Conservation (phyloP, 176 grass and related monocot species). For the Canna indica region DNA sequence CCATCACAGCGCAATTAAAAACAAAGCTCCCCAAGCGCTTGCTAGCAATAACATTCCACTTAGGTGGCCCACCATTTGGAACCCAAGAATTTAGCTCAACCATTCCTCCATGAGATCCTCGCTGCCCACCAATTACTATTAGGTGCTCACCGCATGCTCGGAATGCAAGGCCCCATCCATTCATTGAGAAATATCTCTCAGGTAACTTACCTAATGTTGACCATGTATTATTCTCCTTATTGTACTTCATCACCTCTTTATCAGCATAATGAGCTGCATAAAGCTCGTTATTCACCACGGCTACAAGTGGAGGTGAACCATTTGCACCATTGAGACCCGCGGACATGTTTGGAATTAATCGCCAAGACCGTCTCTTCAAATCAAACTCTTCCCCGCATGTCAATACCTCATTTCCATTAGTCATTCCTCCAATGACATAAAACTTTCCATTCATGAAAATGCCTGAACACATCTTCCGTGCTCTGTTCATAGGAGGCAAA, state of each 20-base stretch:
- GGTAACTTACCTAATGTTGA: conserved; percentile 71
- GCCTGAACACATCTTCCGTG: conserved; percentile 84
- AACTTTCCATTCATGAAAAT: conserved; percentile 94
- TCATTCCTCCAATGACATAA: conserved; percentile 75
- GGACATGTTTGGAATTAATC: conserved; percentile 81
- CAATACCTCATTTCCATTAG: conserved; percentile 48
- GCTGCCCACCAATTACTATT: conserved; percentile 81
- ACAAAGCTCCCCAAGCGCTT: conserved; percentile 72
- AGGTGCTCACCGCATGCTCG: conserved; percentile 77
- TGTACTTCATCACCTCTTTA: conserved; percentile 75
- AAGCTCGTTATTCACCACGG: conserved; percentile 83
- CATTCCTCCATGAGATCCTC: conserved; percentile 56
- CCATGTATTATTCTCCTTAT: conserved; percentile 76
- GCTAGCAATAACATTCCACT: conserved; percentile 69
- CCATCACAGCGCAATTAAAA: conserved; percentile 96
- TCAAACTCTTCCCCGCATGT: conserved; percentile 88
- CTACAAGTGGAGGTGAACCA: conserved; percentile 78
- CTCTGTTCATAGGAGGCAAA: conserved; percentile 67
- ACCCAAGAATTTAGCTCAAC: conserved; percentile 91
- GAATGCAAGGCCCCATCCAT: conserved; percentile 97
- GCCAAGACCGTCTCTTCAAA: conserved; percentile 55
- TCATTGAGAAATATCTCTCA: conserved; percentile 73
- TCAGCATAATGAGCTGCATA: conserved; percentile 78
- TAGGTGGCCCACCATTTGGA: conserved; percentile 40
- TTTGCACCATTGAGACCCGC: conserved; percentile 63